A percentile compares a stretch with the other conserved stretches of the same genome.
Conservation (phyloP, 257 asterid species). For the Ehretia macrophylla region DNA sequence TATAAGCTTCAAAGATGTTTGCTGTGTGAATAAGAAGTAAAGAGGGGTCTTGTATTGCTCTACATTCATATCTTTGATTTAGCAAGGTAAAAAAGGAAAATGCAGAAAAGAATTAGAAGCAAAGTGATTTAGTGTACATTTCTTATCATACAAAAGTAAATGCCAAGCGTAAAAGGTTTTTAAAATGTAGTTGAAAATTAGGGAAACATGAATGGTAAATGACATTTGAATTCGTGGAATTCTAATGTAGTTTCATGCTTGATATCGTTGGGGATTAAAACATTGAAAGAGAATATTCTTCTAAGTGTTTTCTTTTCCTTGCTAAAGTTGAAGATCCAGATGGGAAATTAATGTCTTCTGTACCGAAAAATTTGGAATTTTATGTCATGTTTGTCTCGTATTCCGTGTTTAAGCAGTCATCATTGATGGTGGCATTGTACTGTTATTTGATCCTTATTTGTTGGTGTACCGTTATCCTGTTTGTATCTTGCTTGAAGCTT, state of each 20-base stretch:
- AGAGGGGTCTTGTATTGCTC: too few relatives aligned
- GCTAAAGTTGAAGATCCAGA: not conserved
- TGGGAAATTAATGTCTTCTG: not conserved
- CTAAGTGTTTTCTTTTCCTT: not conserved
- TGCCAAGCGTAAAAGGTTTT: not conserved
- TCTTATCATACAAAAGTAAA: too few relatives aligned
- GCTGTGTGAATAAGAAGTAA: too few relatives aligned
- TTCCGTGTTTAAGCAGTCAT: not conserved
- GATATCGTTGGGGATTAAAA: too few relatives aligned
- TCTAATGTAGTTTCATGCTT: not conserved
- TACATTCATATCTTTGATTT: too few relatives aligned
- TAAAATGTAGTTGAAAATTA: not conserved
- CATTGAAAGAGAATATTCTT: not conserved
- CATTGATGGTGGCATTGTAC: too few relatives aligned
- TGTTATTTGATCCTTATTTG: too few relatives aligned
- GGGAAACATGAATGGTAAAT: not conserved
- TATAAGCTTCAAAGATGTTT: not conserved
- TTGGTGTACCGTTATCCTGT: too few relatives aligned
- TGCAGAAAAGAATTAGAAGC: not conserved
- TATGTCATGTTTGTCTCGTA: not conserved
- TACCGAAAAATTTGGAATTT: not conserved
- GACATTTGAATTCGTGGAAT: too few relatives aligned
- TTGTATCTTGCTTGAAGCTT: too few relatives aligned
- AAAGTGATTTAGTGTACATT: not conserved
- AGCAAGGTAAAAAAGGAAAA: too few relatives aligned